Evolutionary conservation across 2,329 filamentous ascomycete species (phyloP).

Genomic region (Pyricularia pennisetigena): DNA sequence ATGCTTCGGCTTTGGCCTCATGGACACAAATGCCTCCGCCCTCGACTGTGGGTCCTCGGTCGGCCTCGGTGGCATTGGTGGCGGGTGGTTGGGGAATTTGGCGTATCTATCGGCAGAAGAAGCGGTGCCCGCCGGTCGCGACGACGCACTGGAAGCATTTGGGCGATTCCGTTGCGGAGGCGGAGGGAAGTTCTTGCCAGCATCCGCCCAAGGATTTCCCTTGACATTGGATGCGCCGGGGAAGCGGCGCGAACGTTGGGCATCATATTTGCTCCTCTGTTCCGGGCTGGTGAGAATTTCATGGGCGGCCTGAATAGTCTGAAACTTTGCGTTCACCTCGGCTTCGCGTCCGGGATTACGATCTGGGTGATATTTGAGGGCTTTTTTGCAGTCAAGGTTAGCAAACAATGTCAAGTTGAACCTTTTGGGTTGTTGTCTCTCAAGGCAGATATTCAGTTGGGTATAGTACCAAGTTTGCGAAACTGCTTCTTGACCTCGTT

Average conservation of each 20-base stretch:
- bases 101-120: conserved; percentile 15
- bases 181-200: conserved; percentile 36
- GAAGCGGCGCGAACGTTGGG: conserved; percentile 31
- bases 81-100: conserved; percentile 10
- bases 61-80: conserved; percentile 9
- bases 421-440: no score
- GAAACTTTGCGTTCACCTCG: conserved; percentile 74
- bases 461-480: conserved; percentile 60
- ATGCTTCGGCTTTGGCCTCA: conserved; percentile 16
- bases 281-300: conserved; percentile 54
- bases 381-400: conserved; percentile 28
- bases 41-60: conserved; percentile 10
- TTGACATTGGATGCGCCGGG: conserved; percentile 42
- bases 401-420: background rate
- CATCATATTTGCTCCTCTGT: conserved; percentile 43
- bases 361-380: conserved; percentile 80
- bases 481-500: conserved; percentile 81
- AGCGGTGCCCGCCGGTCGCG: conserved; percentile 11
- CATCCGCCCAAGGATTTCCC: conserved; percentile 48
- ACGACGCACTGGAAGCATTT: conserved; percentile 9
- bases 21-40: conserved; percentile 26
- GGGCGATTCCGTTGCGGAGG: conserved; percentile 22
- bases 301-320: conserved; percentile 77
- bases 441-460: background rate
- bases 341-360: conserved; percentile 75